Evolutionary conservation across 2,329 filamentous ascomycete genomes (phyloP).

Genomic region (Coniochaeta prunicola): DNA sequence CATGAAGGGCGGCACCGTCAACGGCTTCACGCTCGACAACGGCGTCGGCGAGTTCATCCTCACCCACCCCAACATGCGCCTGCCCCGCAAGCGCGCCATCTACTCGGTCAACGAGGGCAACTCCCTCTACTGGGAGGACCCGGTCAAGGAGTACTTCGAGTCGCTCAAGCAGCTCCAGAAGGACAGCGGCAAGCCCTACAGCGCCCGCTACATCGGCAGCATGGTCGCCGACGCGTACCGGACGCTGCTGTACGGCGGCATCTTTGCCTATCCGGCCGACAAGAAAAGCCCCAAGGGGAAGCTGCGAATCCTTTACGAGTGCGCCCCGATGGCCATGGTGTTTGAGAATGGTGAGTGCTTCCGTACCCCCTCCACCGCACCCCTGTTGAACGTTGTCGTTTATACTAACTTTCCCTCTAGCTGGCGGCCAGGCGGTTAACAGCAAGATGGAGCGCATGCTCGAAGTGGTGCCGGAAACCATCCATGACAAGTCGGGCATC

Average conservation of each 20-base stretch:
- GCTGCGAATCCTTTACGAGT: slow-evolving; percentile 94
- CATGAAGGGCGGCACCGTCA: slow-evolving; percentile 86
- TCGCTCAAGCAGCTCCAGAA: slow-evolving; percentile 70
- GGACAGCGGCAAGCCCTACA: slow-evolving; percentile 75
- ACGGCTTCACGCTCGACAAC: slow-evolving; percentile 96
- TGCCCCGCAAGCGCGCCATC: slow-evolving; percentile 74
- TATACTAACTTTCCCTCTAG: slow-evolving; percentile 33
- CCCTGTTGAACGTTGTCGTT: neutral
- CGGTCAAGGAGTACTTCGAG: slow-evolving; percentile 81
- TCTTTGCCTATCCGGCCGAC: slow-evolving; percentile 96
- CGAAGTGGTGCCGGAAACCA: slow-evolving; percentile 79
- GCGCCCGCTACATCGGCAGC: slow-evolving; percentile 87
- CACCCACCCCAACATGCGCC: slow-evolving; percentile 88
- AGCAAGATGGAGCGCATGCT: slow-evolving; percentile 89
- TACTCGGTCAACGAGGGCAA: slow-evolving; percentile 99
- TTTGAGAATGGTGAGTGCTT: slow-evolving; percentile 83
- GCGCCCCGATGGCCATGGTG: slow-evolving; percentile 96
- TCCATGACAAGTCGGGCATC: slow-evolving; percentile 92
- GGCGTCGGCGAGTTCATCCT: slow-evolving; percentile 98
- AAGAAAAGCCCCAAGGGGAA: slow-evolving; percentile 99
- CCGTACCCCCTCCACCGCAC: neutral
- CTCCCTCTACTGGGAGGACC: slow-evolving; percentile 90
- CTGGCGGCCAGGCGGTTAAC: slow-evolving; percentile 87
- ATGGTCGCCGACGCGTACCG: slow-evolving; percentile 99
- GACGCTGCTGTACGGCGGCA: slow-evolving; percentile 88